phyloP scores from a whole-genome alignment of 1,284 basidiomycete genomes.

The Singerocomus inundabilis region DNA sequence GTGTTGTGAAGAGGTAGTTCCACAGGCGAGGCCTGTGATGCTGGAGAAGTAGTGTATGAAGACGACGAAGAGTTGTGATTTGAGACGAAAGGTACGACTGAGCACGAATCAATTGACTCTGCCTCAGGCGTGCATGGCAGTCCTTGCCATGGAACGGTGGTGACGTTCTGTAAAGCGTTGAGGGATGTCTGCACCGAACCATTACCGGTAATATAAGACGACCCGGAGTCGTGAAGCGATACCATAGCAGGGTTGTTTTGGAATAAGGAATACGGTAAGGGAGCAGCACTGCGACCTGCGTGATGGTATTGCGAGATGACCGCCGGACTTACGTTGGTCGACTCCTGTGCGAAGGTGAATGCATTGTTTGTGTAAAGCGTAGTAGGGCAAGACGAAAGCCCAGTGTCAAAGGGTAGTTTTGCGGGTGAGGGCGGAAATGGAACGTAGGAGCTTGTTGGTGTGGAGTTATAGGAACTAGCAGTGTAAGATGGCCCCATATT shows the following conservation, averaged over 20 bases:
- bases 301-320: background rate
- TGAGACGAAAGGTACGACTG: no score
- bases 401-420: no score
- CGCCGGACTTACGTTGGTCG: background rate
- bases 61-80: background rate
- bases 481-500: background rate
- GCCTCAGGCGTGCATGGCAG: background rate
- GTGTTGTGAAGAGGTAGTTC: background rate
- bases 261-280: background rate
- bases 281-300: no score
- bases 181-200: background rate
- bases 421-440: background rate
- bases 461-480: background rate
- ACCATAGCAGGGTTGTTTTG: background rate
- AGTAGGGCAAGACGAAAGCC: no score
- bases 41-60: background rate
- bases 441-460: background rate
- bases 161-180: background rate
- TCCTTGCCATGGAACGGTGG: background rate
- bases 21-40: background rate
- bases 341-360: background rate
- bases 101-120: background rate
- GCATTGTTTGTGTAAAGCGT: background rate
- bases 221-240: background rate
- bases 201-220: background rate